Conservation (phyloP, 257 asterid species). For the Rubia yunnanensis region DNA sequence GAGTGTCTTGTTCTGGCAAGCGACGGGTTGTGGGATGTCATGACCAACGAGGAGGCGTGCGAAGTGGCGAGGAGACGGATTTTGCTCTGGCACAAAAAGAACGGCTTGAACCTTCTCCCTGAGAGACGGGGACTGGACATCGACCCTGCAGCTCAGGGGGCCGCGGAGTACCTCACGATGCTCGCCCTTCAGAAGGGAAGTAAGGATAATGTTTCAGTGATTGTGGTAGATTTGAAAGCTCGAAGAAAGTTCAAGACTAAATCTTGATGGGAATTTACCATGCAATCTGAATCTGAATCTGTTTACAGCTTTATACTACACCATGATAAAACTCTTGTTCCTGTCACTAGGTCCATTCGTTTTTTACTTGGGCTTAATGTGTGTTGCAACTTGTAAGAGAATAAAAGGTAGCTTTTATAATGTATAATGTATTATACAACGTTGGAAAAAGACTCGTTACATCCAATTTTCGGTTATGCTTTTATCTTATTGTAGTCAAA, state of each 20-base stretch:
- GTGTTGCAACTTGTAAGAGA: constrained; percentile 38
- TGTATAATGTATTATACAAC: constrained; percentile 31
- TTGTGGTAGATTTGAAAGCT: constrained; percentile 67
- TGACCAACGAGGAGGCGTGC: constrained; percentile 65
- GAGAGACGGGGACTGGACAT: constrained; percentile 49
- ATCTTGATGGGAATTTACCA: constrained; percentile 23
- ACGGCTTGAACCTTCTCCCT: constrained; percentile 30
- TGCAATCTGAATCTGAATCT: constrained; percentile 3
- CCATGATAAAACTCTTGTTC: constrained; percentile 21
- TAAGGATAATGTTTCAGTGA: constrained; percentile 63
- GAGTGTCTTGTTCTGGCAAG: constrained; percentile 73
- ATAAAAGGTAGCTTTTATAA: constrained; percentile 27
- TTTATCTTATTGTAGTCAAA: no score
- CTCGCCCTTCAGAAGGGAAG: constrained; percentile 71
- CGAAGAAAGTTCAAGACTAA: constrained; percentile 65
- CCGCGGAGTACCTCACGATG: constrained; percentile 60
- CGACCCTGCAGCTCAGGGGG: constrained; percentile 84
- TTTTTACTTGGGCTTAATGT: constrained; percentile 56
- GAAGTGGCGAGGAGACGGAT: constrained; percentile 57
- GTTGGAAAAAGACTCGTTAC: constrained; percentile 6
- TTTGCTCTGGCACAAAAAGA: constrained; percentile 69
- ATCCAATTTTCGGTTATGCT: constrained; percentile 23
- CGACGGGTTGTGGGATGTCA: constrained; percentile 82
- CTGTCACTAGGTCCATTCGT: constrained; percentile 45
- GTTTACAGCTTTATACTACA: constrained; percentile 7